Conservation (phyloP, 495 filamentous ascomycete species). For the Copromyces sp. region DNA sequence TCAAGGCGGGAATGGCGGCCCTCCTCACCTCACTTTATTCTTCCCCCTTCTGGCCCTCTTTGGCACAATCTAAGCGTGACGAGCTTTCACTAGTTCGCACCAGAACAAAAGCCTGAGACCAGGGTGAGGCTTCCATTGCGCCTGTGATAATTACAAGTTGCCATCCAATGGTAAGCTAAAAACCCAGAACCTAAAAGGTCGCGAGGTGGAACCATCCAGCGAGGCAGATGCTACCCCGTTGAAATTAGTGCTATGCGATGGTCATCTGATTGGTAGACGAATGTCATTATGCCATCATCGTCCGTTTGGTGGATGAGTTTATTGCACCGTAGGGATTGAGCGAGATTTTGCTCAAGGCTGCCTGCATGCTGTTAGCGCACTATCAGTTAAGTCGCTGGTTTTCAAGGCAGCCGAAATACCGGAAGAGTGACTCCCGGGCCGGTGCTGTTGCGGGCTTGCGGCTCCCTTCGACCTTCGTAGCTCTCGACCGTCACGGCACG, state of each 20-base stretch:
- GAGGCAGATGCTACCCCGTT: neutral
- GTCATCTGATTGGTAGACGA: neutral
- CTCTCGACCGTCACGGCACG: neutral
- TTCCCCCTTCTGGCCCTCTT: neutral
- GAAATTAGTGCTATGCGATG: neutral
- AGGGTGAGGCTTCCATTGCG: neutral
- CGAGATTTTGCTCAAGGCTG: neutral
- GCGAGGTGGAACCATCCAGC: neutral
- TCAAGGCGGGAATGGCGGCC: neutral
- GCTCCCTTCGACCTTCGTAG: neutral
- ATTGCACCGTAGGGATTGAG: neutral
- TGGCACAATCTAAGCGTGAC: neutral
- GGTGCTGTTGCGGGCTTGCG: neutral
- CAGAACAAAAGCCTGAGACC: neutral
- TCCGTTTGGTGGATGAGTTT: neutral
- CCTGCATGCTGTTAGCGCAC: neutral
- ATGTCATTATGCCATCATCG: neutral
- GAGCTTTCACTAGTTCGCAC: neutral
- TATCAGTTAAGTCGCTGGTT: neutral
- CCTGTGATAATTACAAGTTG: neutral
- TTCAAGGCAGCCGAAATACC: neutral
- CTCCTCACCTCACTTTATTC: neutral
- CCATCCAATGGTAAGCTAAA: neutral
- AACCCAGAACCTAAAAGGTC: neutral
- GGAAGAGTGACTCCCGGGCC: neutral